Conservation (phyloP, 495 filamentous ascomycete species). For the Neurospora tetraspora region DNA sequence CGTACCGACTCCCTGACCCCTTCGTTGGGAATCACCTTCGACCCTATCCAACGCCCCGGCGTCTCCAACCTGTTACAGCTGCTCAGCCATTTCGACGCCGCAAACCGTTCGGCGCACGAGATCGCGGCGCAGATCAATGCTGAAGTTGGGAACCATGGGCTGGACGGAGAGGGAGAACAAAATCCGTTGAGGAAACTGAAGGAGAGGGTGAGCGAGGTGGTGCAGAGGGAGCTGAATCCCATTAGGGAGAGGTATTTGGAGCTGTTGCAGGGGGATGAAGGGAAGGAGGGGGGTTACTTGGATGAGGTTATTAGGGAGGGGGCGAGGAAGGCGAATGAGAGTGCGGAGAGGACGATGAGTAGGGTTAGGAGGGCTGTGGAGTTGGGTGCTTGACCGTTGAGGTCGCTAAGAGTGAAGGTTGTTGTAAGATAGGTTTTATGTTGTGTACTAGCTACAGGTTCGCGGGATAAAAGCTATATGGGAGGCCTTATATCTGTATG, state of each 20-base stretch:
- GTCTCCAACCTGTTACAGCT: constrained; percentile 81
- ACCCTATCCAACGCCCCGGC: constrained; percentile 60
- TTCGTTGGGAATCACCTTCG: constrained; percentile 48
- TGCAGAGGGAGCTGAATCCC: constrained; percentile 43
- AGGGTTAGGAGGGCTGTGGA: constrained; percentile 54
- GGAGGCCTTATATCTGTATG: background rate
- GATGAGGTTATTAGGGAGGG: constrained; percentile 52
- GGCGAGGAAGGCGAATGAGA: constrained; percentile 47
- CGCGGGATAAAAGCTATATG: background rate
- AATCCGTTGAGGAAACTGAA: constrained; percentile 60
- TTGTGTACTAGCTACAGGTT: background rate
- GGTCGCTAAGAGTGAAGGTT: background rate
- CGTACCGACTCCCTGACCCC: constrained; percentile 60
- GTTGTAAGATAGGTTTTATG: background rate
- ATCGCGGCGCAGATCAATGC: constrained; percentile 42
- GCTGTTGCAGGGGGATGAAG: constrained; percentile 36
- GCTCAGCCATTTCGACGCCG: constrained; percentile 50
- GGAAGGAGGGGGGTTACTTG: constrained; percentile 33
- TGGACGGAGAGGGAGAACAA: constrained; percentile 8
- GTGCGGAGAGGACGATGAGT: constrained; percentile 58
- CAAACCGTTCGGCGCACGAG: constrained; percentile 35
- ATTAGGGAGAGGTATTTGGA: constrained; percentile 54
- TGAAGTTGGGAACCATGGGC: background rate
- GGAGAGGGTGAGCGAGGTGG: constrained; percentile 41
- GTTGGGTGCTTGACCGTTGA: constrained; percentile 22